Base-by-base conservation (phyloP, 2,329 filamentous ascomycete genomes). In the Xylariaceae sp. region DNA sequence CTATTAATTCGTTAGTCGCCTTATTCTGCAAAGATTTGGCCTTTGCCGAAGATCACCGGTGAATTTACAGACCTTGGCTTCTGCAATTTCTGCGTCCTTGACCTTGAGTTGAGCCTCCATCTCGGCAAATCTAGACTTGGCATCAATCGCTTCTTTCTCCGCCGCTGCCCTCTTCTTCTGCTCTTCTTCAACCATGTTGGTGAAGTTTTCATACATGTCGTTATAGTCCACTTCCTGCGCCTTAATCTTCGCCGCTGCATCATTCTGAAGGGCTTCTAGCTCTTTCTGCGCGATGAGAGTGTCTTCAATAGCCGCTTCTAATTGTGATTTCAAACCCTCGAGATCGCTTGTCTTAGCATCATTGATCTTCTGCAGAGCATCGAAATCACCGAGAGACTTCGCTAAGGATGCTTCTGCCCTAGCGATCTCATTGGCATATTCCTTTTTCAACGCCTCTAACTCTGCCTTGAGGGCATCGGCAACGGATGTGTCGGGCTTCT, bases 131-230 rank as follows among this genome's bases (percentile, higher is more conserved):
- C 62, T 61, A 13, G 66, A 63, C 60, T 66, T 66, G 45, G 66
- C 61, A 41, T 67, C 65, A 19, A 58, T 58, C 22, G 66, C 63
- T 53, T 68, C 65, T 56, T 69, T 68, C 53, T 69, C 66, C 16
- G 53, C 54, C 5, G 56, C 59, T n/a, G 57, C 61, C 29, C 64
- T 55, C 62, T 68, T 70, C 62, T 67, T 74, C 61, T 79, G 75
- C 48, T 79, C 78, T 63, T 85, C 81, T 65, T 85, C 81, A 1
- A 84, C 74, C 49, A 85, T 71, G 60, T 79, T 70, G 4, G 79
- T 83, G 73, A 86, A 76, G 56, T 78, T 82, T 48, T 86, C 81
- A 64, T 82, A 80, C 72, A 86, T 79, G 58, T 84, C 81, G 64
- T 80, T 76, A 68, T 83, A 84, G 66, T 84, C 80, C n/a, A 76